phyloP scores from a whole-genome alignment of 768 basidiomycete species.

The Tylopilus cervinicoccineus region DNA sequence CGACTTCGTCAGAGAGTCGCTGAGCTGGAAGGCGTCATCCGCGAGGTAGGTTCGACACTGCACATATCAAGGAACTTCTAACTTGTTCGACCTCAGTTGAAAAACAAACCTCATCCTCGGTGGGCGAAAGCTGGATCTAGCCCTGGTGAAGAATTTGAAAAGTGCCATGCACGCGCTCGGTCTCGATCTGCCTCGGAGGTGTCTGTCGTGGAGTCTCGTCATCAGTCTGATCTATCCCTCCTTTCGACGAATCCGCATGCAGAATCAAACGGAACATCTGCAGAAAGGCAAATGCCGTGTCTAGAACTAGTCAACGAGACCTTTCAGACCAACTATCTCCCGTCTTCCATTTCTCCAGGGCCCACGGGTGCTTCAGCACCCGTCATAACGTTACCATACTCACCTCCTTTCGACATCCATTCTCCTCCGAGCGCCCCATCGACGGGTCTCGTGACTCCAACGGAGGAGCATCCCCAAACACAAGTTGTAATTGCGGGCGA shows the following conservation, averaged over 20 bases:
- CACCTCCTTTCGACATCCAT: constrained; percentile 18
- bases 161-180: constrained; percentile 18
- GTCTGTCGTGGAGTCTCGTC: constrained; percentile 2
- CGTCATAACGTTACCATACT: constrained; percentile 9
- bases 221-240: constrained; percentile 2
- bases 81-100: constrained; percentile 41
- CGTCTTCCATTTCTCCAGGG: constrained; percentile 29
- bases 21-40: constrained; percentile 78
- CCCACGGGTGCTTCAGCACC: constrained; percentile 29
- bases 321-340: constrained; percentile 23
- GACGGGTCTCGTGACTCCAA: constrained; percentile 40
- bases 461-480: constrained; percentile 39
- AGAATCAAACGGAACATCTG: constrained; percentile 4
- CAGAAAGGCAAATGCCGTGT: background rate
- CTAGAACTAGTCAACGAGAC: constrained; percentile 5
- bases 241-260: background rate
- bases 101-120: constrained; percentile 69
- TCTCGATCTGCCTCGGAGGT: constrained; percentile 18
- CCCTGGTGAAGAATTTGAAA: constrained; percentile 25
- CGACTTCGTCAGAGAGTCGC: constrained; percentile 71
- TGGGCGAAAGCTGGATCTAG: constrained; percentile 39
- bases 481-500: constrained; percentile 26
- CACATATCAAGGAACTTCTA: background rate
- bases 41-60: constrained; percentile 49
- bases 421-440: constrained; percentile 29